Conservation (phyloP, 129 eudicot species). For the Daucus carota region DH1_v3.0 NC_030385.2:13082001-13082500, state of each 20-base stretch:
- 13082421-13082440: constrained; percentile 69
- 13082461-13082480: constrained; percentile 98
- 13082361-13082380: constrained; percentile 97
- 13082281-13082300: neutral
- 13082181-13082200: constrained; percentile 88
- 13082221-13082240: constrained; percentile 98
- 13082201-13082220: constrained; percentile 95
- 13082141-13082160: constrained; percentile 21
- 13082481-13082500: constrained; percentile 92
- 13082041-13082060: neutral
- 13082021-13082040: neutral
- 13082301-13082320: constrained; percentile 3
- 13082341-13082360: neutral
- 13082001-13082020: neutral
- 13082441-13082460: constrained; percentile 90
- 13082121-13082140: constrained; percentile 13
- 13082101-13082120: neutral
- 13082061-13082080: neutral
- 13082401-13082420: constrained; percentile 95
- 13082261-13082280: neutral
- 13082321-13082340: neutral
- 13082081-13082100: neutral
- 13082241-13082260: constrained; percentile 29
- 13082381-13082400: constrained; percentile 73
- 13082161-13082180: constrained; percentile 92